Base-by-base conservation (phyloP, 2,329 filamentous ascomycete genomes). In the Ascocoryne sarcoides region DNA sequence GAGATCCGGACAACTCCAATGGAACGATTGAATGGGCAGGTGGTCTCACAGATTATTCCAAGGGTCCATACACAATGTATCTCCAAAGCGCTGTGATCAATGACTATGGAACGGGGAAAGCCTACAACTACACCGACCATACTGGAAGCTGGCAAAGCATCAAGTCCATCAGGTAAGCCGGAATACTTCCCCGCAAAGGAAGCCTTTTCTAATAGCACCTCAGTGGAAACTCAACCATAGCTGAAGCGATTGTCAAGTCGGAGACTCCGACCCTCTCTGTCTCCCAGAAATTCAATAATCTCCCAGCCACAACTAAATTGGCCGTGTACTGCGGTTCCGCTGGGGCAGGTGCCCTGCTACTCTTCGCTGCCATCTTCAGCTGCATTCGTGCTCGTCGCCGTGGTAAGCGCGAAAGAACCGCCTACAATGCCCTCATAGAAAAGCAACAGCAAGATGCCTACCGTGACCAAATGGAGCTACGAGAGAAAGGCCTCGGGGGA, bases 21-120 rank as follows among this genome's bases (percentile, higher is more conserved):
- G 68, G 72, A 10, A 82, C 77, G 2, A 73, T 81, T 37, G 65
- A 77, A 41, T 86, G 82, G 82, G 82, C 82, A 42, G 81, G 81
- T 40, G 82, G 82, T 42, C 54, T 66, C 38, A 85, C 82, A 31
- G 70, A 87, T 59, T 89, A 80, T 60, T 57, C 60, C 36, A 55
- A 73, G 18, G 79, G 68, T 0, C 84, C 84, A 0, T 90, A 75
- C 65, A 78, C 70, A 52, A 89, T 89, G 84, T 77, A 75, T 45
- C 72, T 90, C 49, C 75, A 84, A 67, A 75, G 69, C 20, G 63
- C 76, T 23, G 65, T 68, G 20, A 67, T 73, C 39, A 46, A 76
- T 39, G 75, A 80, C 50, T 76, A 73, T 62, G 75, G 73, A 55
- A 73, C 68, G 36, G 75, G 77, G 12, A 38, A 35, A 34, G 73